Evolutionary conservation across 805 yeast genomes (phyloP), one percentile per base, ranked within the genome.

Genomic region (Candida xyloterini): DNA sequence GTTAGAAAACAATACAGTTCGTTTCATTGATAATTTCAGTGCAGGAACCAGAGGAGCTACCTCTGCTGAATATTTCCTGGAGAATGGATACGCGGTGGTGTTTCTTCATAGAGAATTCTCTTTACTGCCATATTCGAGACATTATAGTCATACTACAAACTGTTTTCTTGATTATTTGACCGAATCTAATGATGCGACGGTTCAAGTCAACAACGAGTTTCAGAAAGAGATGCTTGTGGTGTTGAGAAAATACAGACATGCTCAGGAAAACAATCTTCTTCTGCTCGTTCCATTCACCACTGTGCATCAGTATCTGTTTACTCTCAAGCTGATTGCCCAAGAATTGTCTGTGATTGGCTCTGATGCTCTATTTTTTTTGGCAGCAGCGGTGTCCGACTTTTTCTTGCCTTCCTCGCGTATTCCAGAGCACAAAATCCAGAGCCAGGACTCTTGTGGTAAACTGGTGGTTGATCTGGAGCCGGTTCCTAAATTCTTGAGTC

Each of bases 41-140:
- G 98, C 98, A 16, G 99, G 99, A 16, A 93, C 97, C 0, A 77
- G 99, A 62, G 99, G 99, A 40, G 95, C 99, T 4, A 80, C 96
- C 0, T 82, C 95, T 27, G 96, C 98, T 4, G 99, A 93, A 62
- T 83, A 86, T 57, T 87, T 91, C 51, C 66, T 93, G 38, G 86
- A 83, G 40, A 68, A 76, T 41, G 96, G 89, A 1, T 93, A 93
- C 56, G 91, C 96, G 10, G 99, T 93, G 26, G 83, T 93, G 23
- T 93, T 93, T 56, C 64, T 93, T 28, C 95, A 93, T 62, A 71
- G 99, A 31, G 96, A 93, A 61, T 91, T 88, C 62, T 85, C 96
- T 0, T 70, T 93, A 40, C 71, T 86, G 48, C 99, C 99, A 1
- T 93, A 84, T 55, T 84, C 95, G n/a, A 76, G 97, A 47, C 93